Evolutionary conservation across 164 flowering plant species (phyloP), one percentile per base, ranked within the genome.

Genomic region (Sextonia rubra): DNA sequence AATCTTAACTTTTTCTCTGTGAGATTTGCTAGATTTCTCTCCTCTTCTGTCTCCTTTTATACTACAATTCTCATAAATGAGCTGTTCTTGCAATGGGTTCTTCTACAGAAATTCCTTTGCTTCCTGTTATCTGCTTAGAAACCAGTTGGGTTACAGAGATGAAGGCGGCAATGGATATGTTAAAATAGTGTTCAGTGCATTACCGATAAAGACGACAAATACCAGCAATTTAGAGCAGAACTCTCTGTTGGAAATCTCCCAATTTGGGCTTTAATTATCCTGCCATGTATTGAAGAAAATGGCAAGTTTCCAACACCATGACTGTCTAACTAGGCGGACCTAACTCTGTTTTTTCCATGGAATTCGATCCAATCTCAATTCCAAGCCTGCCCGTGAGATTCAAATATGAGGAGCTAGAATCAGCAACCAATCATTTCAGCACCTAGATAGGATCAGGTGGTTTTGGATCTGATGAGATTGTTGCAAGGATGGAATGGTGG

Each of bases 401-500:
- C 76, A 83, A 78, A 2, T 91, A 83, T 55, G 84, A 85, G 77
- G 92, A 89, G 71, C 84, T 94, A 3, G 84, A 82, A 66, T 66
- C 22, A 4, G 98, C 95, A 2, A 94, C 97, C 6, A 85, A 85
- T 18, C 78, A 81, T 71, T 94, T 94, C 77, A 79, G 76, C 58
- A 80, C 70, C 44, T 81, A 73, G 71, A 90, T 94, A 14, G 98
- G 98, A 0, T 70, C 87, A 11, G 98, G 98, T 12, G 97, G 95
- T 12, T 94, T 90, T 75, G 97, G 97, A 22, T 27, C 89, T 29
- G 97, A 86, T 71, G 90, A 83, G 69, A 66, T 80, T 20, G 92
- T 94, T 18, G 98, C 98, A 1, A 97, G 44, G 92, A 94, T 82
- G 88, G 82, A 82, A 81, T n/a, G n/a, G n/a, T n/a, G n/a, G n/a